A percentile compares a stretch with the other conserved stretches of the same genome.
Evolutionary conservation across 2,329 filamentous ascomycete species (phyloP).

Genomic region (Chaetomium strumarium): DNA sequence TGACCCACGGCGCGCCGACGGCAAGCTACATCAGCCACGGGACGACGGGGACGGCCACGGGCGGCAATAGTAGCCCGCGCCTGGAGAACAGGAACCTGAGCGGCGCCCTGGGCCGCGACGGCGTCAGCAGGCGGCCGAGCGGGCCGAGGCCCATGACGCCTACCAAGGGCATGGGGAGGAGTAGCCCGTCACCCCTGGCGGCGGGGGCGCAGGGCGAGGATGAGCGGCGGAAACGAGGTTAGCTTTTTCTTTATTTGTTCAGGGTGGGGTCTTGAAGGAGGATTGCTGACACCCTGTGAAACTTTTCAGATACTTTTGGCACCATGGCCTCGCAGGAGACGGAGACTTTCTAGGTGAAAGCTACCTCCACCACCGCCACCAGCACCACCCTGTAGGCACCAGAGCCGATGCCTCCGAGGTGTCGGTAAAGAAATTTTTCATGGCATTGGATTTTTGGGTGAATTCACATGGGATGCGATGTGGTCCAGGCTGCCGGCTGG

Average conservation of each 20-base stretch:
- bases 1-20: conserved; percentile 32
- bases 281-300: not conserved
- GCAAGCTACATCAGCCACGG: conserved; percentile 39
- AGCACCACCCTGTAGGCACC: no score
- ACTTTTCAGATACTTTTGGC: conserved; percentile 47
- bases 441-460: no score
- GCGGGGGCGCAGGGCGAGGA: conserved; percentile 5
- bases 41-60: not conserved
- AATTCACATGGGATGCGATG: no score
- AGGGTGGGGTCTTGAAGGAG: not conserved
- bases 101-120: conserved; percentile 37
- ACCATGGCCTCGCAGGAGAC: conserved; percentile 46
- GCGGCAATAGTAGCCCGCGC: conserved; percentile 41
- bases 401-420: no score
- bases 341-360: conserved; percentile 44
- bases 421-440: no score
- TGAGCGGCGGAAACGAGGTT: conserved; percentile 19
- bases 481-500: no score
- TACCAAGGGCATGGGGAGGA: conserved; percentile 35
- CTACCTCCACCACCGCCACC: no score
- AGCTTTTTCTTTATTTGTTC: conserved; percentile 6
- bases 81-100: conserved; percentile 54
- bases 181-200: not conserved
- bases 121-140: conserved; percentile 49
- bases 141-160: conserved; percentile 58